phyloP scores from a whole-genome alignment of 2,329 filamentous ascomycete genomes.

The Ophiocordyceps camponoti-rufipedis region DNA sequence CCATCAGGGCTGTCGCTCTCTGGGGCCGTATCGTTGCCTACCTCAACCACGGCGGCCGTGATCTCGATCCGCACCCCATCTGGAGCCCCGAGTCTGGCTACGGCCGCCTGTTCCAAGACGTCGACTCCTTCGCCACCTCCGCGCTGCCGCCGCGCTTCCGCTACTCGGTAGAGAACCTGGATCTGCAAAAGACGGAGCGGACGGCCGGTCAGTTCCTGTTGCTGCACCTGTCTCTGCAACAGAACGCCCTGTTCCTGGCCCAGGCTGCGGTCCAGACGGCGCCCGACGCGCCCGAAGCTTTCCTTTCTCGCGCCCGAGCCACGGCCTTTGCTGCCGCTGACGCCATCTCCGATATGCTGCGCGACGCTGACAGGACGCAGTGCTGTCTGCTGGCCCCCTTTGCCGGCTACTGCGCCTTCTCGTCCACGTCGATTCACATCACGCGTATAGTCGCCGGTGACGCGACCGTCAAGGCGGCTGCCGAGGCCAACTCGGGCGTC shows the following conservation, averaged over 20 bases:
- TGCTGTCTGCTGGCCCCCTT: constrained; percentile 79
- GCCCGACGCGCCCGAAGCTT: constrained; percentile 59
- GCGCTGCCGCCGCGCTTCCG: constrained; percentile 52
- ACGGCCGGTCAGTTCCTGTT: constrained; percentile 87
- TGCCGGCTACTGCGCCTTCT: constrained; percentile 84
- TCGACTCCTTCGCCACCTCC: constrained; percentile 50
- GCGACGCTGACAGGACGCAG: constrained; percentile 48
- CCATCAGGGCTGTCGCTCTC: constrained; percentile 66
- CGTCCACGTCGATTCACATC: constrained; percentile 87
- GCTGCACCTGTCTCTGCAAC: constrained; percentile 75
- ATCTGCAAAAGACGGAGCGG: constrained; percentile 66
- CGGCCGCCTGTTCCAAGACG: constrained; percentile 47
- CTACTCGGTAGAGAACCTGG: constrained; percentile 68
- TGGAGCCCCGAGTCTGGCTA: constrained; percentile 74
- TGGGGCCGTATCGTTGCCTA: constrained; percentile 87
- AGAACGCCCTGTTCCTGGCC: constrained; percentile 79
- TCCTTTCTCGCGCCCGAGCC: constrained; percentile 56
- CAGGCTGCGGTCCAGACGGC: constrained; percentile 53
- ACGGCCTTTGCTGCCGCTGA: constrained; percentile 72
- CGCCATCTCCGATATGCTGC: constrained; percentile 67
- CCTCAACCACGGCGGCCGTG: constrained; percentile 75
- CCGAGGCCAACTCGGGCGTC: constrained; percentile 68
- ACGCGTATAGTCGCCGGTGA: constrained; percentile 83
- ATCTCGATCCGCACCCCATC: constrained; percentile 56
- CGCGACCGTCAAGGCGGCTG: constrained; percentile 50